Base-by-base conservation (phyloP, 306 rosid species). In the Leucaena leucocephala region DNA sequence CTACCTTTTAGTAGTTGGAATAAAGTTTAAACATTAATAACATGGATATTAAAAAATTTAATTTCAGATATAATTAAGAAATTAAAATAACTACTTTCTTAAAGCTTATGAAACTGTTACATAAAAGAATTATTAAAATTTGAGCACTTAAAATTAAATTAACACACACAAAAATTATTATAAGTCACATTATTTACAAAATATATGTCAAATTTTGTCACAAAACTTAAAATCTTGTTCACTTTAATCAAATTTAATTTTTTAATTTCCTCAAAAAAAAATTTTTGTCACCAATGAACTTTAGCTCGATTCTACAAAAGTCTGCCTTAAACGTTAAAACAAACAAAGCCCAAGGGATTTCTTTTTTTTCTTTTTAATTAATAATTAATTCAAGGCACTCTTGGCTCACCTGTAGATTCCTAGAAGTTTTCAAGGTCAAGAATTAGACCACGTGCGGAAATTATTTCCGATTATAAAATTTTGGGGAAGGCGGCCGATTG, bases 401-500 rank as follows among this genome's bases (percentile, higher is more conserved):
- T 54, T 54, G 21, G 63, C 36, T 58, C 0, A 4, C 8, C 2
- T n/a, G 33, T 65, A 40, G 35, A 0, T 42, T 68, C 72, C 54
- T 5, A 11, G 54, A n/a, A 68, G 72, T 19, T 68, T 68, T 68
- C 72, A 2, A 21, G 7, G 39, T 4, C 15, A 7, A 16, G 21
- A 13, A 21, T 69, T 44, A 12, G 74, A 69, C 74, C 74, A 69
- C 57, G 57, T 45, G 74, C n/a, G 21, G 7, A 21, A 69, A 44
- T 44, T 44, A 17, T 69, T 21, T 22, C 19, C 2, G 1, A 22
- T 44, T 69, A 69, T 12, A 12, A 69, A 34, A 21, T 69, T 50
- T 69, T 44, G 19, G 13, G 2, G 27, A 27, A 27, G 27, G 19
- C 13, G 1, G 8, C 15, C 33, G 7, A 7, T 16, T 4, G 44